Base-by-base conservation (phyloP, 352 stramenopile genomes). In the Globisporangium splendens region DNA sequence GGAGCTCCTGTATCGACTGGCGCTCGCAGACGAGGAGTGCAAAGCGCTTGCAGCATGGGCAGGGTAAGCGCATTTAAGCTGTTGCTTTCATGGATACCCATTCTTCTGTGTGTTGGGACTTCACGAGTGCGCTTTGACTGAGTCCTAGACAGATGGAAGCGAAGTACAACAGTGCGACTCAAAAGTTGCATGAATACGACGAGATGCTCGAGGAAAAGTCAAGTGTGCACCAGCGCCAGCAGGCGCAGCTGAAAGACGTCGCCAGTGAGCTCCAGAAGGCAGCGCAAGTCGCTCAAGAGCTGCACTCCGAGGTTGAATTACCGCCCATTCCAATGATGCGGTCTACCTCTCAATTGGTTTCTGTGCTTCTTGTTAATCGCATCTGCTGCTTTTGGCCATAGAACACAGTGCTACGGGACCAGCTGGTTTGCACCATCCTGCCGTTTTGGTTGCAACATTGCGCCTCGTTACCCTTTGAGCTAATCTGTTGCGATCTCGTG, bases 171-270 rank as follows among this genome's bases (percentile, higher is more conserved):
- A 48, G 50, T 3, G 55, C 69, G 0, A 47, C 80, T 21, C 61
- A 67, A 48, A 71, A 66, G 0, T 63, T 78, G 21, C 47, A 58
- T 15, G 66, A 85, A 50, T 75, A 88, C 49, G 44, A 51, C 20
- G 65, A 78, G 44, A 53, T 81, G 0, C 69, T 86, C 8, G 63
- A 76, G 43, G 69, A 81, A n/a, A 73, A 68, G 41, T 52, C 59
- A 2, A 42, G 53, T 12, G 56, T 62, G 8, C 62, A 62, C 20
- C 58, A 68, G 20, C 62, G 70, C 17, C 62, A 57, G 44, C 67
- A 75, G 15, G 46, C 57, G 8, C 67, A 74, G 49, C 47, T 81
- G 3, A 33, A 66, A 3, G 17, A 31, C 3, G 50, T 61, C 1
- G 42, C 31, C 8, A 54, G 28, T 1, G 65, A 82, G 50, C 55